Evolutionary conservation across 768 basidiomycete genomes (phyloP).

Genomic region (Ramaria sp.): DNA sequence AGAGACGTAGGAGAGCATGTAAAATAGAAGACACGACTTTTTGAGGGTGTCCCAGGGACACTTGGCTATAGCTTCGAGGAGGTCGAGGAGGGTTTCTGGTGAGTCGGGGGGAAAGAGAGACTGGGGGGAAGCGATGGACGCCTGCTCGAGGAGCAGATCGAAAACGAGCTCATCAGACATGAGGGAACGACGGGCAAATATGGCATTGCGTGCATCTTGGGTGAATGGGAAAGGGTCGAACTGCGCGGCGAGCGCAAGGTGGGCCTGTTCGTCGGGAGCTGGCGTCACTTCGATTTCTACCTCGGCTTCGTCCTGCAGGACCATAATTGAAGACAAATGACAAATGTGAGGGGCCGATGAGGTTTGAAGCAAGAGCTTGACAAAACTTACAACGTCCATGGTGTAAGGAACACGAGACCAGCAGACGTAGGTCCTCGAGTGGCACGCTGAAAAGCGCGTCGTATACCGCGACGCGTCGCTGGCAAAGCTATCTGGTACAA

Average conservation of each 20-base stretch:
- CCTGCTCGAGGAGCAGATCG: slow-evolving; percentile 58
- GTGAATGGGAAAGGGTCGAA: slow-evolving; percentile 7
- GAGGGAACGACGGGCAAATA: slow-evolving; percentile 49
- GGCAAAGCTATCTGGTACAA: too few relatives aligned
- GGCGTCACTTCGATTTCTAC: slow-evolving; percentile 5
- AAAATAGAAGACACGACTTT: slow-evolving; percentile 73
- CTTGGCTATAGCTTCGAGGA: slow-evolving; percentile 50
- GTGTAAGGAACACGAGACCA: neutral
- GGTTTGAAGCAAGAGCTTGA: neutral
- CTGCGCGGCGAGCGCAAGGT: neutral
- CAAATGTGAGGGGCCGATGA: too few relatives aligned
- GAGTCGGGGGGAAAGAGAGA: slow-evolving; percentile 61
- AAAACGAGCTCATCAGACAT: slow-evolving; percentile 61
- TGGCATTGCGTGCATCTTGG: slow-evolving; percentile 14
- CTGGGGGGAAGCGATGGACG: slow-evolving; percentile 49
- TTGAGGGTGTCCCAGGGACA: slow-evolving; percentile 67
- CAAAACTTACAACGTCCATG: neutral
- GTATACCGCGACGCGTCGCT: neutral
- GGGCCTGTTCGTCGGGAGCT: neutral
- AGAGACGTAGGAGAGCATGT: slow-evolving; percentile 33
- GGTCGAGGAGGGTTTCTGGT: slow-evolving; percentile 36
- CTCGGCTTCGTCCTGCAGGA: neutral
- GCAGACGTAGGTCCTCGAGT: neutral
- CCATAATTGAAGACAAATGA: neutral
- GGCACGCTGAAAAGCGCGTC: neutral